Evolutionary conservation across 1,284 basidiomycete species (phyloP), one percentile per base, ranked within the genome.

Genomic region (Cryptococcus deneoformans): DNA sequence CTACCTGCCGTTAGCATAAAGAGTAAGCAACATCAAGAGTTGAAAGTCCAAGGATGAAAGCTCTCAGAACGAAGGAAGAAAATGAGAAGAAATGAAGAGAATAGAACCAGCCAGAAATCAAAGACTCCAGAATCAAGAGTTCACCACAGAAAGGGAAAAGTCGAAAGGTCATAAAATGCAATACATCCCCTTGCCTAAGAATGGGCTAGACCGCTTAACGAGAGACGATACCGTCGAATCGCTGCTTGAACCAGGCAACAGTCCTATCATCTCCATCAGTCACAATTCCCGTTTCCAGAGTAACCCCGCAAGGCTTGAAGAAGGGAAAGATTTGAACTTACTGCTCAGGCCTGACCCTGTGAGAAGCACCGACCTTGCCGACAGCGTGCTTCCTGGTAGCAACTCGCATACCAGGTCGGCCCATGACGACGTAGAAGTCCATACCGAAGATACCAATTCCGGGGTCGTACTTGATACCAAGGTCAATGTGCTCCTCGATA

Each of bases 371-470:
- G 77, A 99, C 82, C 57, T 89, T 85, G 60, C 90, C 84, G 81
- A 84, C 89, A 81, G 87, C 88, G 80, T 90, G 86, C 84, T 91
- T 97, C 82, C 94, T 85, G 82, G 86, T 86, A 69, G 94, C 86
- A 54, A 99, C 91, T 69, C 95, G 90, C 73, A 84, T 86, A 73
- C 95, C 95, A 58, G 95, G 93, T 73, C 96, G 87, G 70, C 91
- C 92, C 94, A 99, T 97, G 72, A 94, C 89, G 68, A 95, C 90
- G 80, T 89, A 95, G 83, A 96, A 95, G 82, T 96, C 92, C 92
- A 94, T 94, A 70, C 92, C 92, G 77, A 95, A 95, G 79, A 96
- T 95, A 86, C 92, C 93, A 75, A 96, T 96, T 78, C 85, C 84
- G 61, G 93, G 93, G 80, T 97, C 93, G 82, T 97, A 97, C 77